Base-by-base conservation (phyloP, 192 early-diverging fungal species). In the Umbelopsis sp. region DNA sequence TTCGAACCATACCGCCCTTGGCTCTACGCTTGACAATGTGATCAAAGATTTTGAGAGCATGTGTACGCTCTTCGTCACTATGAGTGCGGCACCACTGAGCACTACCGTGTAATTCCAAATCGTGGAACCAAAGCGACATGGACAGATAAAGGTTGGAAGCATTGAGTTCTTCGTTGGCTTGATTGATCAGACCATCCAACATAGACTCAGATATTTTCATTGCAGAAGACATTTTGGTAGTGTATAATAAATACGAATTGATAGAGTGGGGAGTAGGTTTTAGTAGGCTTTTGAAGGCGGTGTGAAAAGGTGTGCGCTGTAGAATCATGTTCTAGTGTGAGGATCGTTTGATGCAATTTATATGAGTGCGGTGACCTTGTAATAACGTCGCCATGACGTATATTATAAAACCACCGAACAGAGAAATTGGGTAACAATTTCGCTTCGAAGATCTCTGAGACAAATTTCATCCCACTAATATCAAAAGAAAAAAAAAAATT, bases 1-100 rank as follows among this genome's bases (percentile, higher is more conserved):
- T 26, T 14, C 45, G 68, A 32, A 82, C 67, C 54, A 82, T 25
- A 0, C 65, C 77, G 7, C 80, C 80, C 71, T 82, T 82, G 7
- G 80, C 80, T 45, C 77, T 29, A 17, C 80, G 76, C 45, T 82
- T 82, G 32, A 69, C 51, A 21, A 82, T 74, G 70, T 82, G 80
- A 36, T 82, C 80, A 70, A 82, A 82, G 38, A 82, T 79, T 45
- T 69, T 78, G 21, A 82, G 71, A 5, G 69, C 80, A 51, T 82
- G 80, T 16, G 47, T 45, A 8, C 80, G 73, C 45, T 82, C 80
- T 44, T 82, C 80, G 3, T 75, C 80, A 52, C 74, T 72, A 49
- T 82, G 80, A 5, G 54, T 54, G 14, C 77, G 68, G 71, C 80
- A 82, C 80, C 80, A 82, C 3, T 41, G 44, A 22, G 80, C 80